A percentile compares a stretch with the other conserved stretches of the same genome.
These are phyloP conservation scores for Myriangium duriaei DNA, from an alignment of 2,329 filamentous ascomycete genomes.

Conservation along the genomic window DNA sequence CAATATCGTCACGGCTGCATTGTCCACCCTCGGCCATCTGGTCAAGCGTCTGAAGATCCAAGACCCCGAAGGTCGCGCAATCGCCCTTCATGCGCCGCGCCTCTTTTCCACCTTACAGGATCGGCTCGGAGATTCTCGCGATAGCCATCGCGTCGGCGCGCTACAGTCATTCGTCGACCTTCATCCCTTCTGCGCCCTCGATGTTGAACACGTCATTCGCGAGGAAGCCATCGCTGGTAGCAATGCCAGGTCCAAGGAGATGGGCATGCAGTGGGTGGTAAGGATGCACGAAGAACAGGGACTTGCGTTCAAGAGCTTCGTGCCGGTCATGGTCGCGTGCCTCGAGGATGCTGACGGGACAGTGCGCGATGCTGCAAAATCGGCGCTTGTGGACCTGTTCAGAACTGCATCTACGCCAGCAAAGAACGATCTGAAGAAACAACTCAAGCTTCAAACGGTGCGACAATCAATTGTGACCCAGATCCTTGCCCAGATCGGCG, in stretches of 20 bases:
- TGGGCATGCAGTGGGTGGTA: constrained; percentile 72
- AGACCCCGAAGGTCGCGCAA: constrained; percentile 59
- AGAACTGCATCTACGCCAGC: constrained; percentile 45
- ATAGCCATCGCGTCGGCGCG: constrained; percentile 67
- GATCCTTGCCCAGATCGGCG: constrained; percentile 62
- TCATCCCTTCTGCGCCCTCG: constrained; percentile 53
- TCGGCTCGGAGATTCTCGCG: constrained; percentile 76
- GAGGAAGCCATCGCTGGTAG: constrained; percentile 67
- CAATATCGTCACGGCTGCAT: constrained; percentile 63
- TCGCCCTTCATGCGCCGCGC: constrained; percentile 50
- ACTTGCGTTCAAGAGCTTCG: constrained; percentile 71
- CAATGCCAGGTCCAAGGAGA: constrained; percentile 74
- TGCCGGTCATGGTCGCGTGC: constrained; percentile 69
- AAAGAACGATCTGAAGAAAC: constrained; percentile 78
- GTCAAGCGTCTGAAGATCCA: constrained; percentile 77
- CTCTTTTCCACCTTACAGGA: constrained; percentile 69
- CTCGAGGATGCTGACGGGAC: constrained; percentile 82
- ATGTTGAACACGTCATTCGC: constrained; percentile 70
- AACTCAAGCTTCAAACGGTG: constrained; percentile 73
- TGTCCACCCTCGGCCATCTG: constrained; percentile 78
- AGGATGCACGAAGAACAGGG: constrained; percentile 72
- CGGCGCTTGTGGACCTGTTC: constrained; percentile 76
- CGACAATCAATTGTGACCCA: constrained; percentile 73
- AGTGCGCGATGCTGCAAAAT: constrained; percentile 75
- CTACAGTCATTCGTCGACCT: constrained; percentile 66